Evolutionary conservation across 345 rosid genomes (phyloP).

Genomic region (Citrus australasica): DNA sequence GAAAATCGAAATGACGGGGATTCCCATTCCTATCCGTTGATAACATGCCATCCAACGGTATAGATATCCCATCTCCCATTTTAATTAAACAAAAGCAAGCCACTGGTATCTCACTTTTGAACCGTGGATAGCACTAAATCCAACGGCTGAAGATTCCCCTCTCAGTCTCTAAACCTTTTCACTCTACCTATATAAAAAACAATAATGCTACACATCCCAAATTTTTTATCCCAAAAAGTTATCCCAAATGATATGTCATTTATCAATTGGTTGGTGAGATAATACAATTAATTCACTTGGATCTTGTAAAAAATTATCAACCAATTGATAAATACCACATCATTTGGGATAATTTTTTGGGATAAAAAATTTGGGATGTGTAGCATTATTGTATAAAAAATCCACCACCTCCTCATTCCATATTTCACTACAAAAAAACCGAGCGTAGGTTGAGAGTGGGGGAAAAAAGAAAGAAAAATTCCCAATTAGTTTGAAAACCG

Average conservation of each 20-base stretch:
- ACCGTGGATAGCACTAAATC: conserved; percentile 12
- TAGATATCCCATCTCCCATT: neutral
- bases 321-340: no score
- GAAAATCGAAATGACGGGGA: neutral
- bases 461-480: neutral
- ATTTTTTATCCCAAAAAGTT: no score
- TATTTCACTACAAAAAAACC: neutral
- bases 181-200: neutral
- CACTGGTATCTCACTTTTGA: neutral
- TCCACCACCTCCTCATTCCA: no score
- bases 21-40: neutral
- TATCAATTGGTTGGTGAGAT: no score
- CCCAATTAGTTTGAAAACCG: neutral
- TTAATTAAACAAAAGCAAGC: neutral
- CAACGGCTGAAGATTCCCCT: conserved; percentile 5
- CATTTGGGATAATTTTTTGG: no score
- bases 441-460: no score
- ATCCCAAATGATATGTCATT: no score
- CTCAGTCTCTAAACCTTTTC: neutral
- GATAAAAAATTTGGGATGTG: no score
- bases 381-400: no score
- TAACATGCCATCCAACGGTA: neutral
- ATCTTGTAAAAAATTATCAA: no score
- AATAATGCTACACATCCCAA: no score
- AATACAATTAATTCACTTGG: no score